Percentiles rank a stretch among this genome's conserved stretches.
Evolutionary conservation across 495 filamentous ascomycete species (phyloP).

Genomic region (Annulohypoxylon stygium): DNA sequence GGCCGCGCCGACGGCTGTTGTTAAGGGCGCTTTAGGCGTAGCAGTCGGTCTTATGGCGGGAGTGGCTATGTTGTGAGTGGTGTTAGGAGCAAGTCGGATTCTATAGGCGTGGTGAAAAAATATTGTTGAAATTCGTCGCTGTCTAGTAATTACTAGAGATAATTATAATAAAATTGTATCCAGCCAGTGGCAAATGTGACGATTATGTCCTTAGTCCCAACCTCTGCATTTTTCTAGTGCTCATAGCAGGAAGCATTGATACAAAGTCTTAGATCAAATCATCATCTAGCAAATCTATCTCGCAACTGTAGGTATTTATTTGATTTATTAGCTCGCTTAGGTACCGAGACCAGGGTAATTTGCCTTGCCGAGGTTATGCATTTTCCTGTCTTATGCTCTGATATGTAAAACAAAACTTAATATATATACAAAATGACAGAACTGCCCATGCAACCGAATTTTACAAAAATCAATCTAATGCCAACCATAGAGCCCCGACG

Average conservation of each 20-base stretch:
- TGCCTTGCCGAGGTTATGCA: no score
- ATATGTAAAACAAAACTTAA: background rate
- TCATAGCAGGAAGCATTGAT: no score
- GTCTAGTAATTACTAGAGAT: background rate
- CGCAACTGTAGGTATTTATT: no score
- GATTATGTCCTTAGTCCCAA: no score
- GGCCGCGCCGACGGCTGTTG: conserved; percentile 37
- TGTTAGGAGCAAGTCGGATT: background rate
- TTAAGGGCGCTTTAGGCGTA: conserved; percentile 44
- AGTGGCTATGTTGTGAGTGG: conserved; percentile 40
- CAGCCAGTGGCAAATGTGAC: no score
- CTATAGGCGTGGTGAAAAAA: background rate
- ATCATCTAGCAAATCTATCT: no score
- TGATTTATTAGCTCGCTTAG: no score
- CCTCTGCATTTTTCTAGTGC: no score
- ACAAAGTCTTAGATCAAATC: no score
- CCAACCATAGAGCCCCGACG: conserved; percentile 52
- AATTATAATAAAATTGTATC: background rate
- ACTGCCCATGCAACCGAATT: background rate
- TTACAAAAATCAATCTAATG: conserved; percentile 11
- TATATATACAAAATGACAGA: background rate
- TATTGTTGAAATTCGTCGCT: background rate
- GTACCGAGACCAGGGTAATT: no score
- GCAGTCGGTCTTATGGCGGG: conserved; percentile 43
- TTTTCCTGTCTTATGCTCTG: background rate